Evolutionary conservation across 345 rosid genomes (phyloP), one percentile per base, ranked within the genome.

Genomic region (Clarkia xantiana): DNA sequence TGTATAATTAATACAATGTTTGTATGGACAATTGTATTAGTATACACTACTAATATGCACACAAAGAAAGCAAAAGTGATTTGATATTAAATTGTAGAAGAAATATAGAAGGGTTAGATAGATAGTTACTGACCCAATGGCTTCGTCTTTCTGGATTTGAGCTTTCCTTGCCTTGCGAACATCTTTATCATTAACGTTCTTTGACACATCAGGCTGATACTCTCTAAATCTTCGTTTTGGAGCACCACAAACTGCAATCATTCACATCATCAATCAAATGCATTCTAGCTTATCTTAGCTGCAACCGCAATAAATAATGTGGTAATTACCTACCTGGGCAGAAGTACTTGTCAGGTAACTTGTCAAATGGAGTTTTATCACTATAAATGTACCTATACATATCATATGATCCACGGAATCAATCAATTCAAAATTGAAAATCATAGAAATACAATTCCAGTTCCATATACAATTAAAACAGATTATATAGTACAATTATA

Each of bases 341-440:
- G 61, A 86, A 83, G 47, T 76, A 90, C 4, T 68, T 83, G 47
- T 90, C 98, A 42, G 82, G 67, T 29, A 58, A 53, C 60, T 86
- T 86, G 44, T 83, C 98, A 44, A 86, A 90, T 38, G 98, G 96
- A 59, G 86, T 90, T 74, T 71, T 75, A 7, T 86, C 96, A 42
- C 67, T 79, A 76, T 90, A 90, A 57, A 90, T 83, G 53, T 90
- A 86, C 64, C 97, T 90, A 69, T 42, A 59, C 11, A 44, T 39
- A 20, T 14, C 41, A 45, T 13, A 12, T 3, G 9, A 9, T 18
- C 1, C 11, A 53, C 22, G n/a, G 11, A 19, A 47, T 49, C 11
- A 53, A 29, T 18, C 22, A 17, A 14, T 15, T 16, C 29, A 50
- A 13, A 18, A 17, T 23, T 2, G 10, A 40, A 44, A 40, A 39